phyloP scores from a whole-genome alignment of 2,329 filamentous ascomycete species.

The Monilinia laxa region DNA sequence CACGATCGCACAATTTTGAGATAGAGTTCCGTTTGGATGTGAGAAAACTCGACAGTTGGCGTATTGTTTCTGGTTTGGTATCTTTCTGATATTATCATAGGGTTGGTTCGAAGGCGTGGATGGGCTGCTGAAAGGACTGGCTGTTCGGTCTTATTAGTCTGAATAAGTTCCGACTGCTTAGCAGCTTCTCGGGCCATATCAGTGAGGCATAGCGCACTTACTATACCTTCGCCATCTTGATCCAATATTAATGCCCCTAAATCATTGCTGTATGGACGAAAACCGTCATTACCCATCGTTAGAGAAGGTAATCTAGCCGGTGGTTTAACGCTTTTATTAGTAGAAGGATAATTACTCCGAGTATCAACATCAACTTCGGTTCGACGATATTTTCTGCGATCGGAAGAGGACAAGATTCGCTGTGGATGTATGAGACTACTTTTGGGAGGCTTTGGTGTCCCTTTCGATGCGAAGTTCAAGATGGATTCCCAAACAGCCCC shows the following conservation, averaged over 20 bases:
- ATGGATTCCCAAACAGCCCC: background rate
- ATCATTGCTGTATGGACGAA: background rate
- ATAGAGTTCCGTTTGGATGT: background rate
- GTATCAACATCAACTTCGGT: background rate
- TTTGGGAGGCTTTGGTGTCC: background rate
- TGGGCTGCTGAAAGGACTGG: slow-evolving; percentile 5
- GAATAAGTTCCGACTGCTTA: background rate
- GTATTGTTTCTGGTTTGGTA: background rate
- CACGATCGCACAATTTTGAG: background rate
- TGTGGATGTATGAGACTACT: slow-evolving; percentile 5
- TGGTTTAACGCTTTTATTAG: background rate
- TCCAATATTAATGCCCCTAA: background rate
- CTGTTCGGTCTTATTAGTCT: background rate
- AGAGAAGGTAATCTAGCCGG: background rate
- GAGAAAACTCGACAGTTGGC: background rate
- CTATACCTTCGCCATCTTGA: background rate
- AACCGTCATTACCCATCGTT: background rate
- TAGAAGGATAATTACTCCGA: background rate
- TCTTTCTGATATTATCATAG: slow-evolving; percentile 1
- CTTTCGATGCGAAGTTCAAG: background rate
- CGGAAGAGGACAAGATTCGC: background rate
- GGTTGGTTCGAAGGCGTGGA: background rate
- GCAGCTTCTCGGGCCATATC: background rate
- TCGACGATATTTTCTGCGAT: slow-evolving; percentile 6
- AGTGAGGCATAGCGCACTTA: background rate